Percentiles rank a stretch among this genome's conserved stretches.
These are phyloP conservation scores for Spirogloea muscicola DNA, from an alignment of 139 green algal genomes.

Conservation along the genomic window DNA sequence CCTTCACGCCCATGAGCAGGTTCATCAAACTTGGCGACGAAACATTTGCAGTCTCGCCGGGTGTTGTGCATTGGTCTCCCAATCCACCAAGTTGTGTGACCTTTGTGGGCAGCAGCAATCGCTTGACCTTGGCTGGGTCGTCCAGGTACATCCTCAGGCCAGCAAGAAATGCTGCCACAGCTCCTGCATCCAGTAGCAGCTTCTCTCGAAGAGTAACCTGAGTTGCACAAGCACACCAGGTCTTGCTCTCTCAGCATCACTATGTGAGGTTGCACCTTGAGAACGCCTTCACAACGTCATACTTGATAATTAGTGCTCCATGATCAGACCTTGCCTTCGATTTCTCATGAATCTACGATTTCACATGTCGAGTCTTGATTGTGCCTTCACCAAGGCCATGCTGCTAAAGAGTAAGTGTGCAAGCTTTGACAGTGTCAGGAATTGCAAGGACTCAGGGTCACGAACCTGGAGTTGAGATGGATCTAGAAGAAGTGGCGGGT, in stretches of 20 bases:
- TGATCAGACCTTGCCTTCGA: no score
- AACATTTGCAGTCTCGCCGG: not conserved
- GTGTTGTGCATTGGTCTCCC: not conserved
- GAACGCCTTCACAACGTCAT: no score
- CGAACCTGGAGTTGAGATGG: conserved; percentile 36
- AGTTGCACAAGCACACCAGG: no score
- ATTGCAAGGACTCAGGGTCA: not conserved
- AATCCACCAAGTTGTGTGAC: not conserved
- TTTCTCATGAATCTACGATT: no score
- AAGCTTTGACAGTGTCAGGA: not conserved
- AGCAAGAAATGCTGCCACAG: conserved; percentile 53
- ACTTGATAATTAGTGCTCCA: no score
- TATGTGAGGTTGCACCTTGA: no score
- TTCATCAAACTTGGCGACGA: conserved; percentile 51
- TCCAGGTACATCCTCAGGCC: conserved; percentile 56
- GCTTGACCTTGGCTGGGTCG: conserved; percentile 52
- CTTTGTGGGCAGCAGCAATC: conserved; percentile 50
- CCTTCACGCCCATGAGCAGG: conserved; percentile 59
- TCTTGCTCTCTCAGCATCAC: no score
- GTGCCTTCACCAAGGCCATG: no score
- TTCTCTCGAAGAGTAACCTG: conserved; percentile 48
- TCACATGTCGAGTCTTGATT: no score
- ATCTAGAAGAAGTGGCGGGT: conserved; percentile 38
- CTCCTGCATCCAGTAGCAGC: conserved; percentile 48
- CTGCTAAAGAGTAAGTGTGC: not conserved